Evolutionary conservation across 2,329 filamentous ascomycete species (phyloP), one percentile per base, ranked within the genome.

Genomic region (Macrophomina pseudophaseolina): DNA sequence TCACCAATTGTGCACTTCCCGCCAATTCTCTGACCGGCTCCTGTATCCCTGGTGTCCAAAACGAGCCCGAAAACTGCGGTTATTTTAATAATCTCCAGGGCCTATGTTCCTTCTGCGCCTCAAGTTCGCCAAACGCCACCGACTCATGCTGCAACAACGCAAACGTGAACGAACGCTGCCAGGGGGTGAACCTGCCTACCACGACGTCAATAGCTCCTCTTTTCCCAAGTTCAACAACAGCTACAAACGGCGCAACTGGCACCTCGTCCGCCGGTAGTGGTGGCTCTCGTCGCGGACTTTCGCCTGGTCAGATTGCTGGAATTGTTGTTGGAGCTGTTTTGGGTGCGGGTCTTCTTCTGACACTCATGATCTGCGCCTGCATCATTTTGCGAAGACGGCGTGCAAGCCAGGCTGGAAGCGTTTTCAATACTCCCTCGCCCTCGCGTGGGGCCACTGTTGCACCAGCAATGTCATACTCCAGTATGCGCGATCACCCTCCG

Each of bases 131-230:
- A 69, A 98, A 98, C 79, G 91, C 93, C 9, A 98, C 94, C 60
- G 94, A 98, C 77, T 96, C 94, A 3, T 99, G 95, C 82, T 99
- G 95, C 79, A 90, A 93, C 74, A 93, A 88, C 72, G 89, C 94
- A 5, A 85, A 93, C 69, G 89, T 90, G n/a, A 86, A 92, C 67
- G 81, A 81, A 32, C 87, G 89, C 69, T 99, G 95, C 77, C 81
- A 86, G 59, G 87, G 87, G 60, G 91, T 99, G n/a, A 83, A 86
- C 32, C 82, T 99, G 6, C 95, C 95, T 0, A 87, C 88, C 0
- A 90, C 93, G 56, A 81, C 83, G 16, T 84, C 85, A 3, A 80
- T 89, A 70, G 81, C 83, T n/a, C 83, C 85, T 4, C 79, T 89
- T 5, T 85, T 87, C 66, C 82, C 84, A 1, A 88, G 88, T 14